Conservation (phyloP, 2,329 filamentous ascomycete species). For the Curvularia hawaiiensis region DNA sequence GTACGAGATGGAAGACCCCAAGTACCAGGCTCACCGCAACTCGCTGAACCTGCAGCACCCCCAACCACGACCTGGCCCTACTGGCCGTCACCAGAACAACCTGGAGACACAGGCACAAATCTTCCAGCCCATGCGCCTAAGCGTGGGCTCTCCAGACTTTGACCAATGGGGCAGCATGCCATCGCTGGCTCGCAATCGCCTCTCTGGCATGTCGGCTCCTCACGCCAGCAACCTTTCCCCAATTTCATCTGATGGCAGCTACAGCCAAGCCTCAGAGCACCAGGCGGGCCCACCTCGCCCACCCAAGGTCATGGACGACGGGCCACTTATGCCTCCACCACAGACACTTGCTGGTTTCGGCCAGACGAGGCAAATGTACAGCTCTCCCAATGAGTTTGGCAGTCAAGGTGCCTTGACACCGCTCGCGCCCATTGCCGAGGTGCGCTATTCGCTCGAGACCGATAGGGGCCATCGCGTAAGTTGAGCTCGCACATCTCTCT, state of each 20-base stretch:
- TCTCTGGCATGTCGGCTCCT: conserved; percentile 41
- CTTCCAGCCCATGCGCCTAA: conserved; percentile 56
- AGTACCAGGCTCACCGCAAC: conserved; percentile 82
- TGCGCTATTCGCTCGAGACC: conserved; percentile 56
- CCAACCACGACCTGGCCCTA: conserved; percentile 75
- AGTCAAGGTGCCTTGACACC: conserved; percentile 46
- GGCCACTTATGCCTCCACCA: conserved; percentile 62
- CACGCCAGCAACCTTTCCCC: conserved; percentile 45
- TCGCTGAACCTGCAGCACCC: conserved; percentile 81
- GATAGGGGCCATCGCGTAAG: conserved; percentile 44
- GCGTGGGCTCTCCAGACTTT: conserved; percentile 45
- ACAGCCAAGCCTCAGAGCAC: conserved; percentile 47
- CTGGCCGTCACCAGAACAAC: conserved; percentile 73
- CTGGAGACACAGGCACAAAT: conserved; percentile 75
- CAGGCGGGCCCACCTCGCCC: conserved; percentile 53
- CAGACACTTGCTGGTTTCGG: conserved; percentile 47
- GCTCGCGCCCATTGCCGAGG: conserved; percentile 58
- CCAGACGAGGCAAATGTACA: conserved; percentile 48
- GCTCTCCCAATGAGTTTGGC: conserved; percentile 44
- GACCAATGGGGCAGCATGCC: conserved; percentile 57
- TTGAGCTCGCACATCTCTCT: conserved; percentile 1
- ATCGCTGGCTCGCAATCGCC: conserved; percentile 47
- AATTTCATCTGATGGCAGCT: conserved; percentile 47
- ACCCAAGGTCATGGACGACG: conserved; percentile 62
- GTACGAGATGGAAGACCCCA: conserved; percentile 65